phyloP scores from a whole-genome alignment of 257 asterid genomes.

The Solanum stenotomum region DNA sequence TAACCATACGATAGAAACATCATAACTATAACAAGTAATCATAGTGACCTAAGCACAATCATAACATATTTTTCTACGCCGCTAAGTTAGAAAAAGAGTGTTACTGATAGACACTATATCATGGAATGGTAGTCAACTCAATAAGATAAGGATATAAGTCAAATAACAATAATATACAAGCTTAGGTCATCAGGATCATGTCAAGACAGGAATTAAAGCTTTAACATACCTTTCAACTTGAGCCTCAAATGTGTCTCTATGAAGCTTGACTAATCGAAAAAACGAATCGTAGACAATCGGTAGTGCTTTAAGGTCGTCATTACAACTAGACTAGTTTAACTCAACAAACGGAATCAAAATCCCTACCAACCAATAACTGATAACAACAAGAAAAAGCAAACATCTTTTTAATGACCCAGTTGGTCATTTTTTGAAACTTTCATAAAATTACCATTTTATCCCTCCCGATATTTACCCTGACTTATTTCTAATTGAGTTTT shows the following conservation, averaged over 20 bases:
- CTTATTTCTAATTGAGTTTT: too few species aligned
- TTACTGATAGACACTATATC: neutral
- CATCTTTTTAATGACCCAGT: neutral
- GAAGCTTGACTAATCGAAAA: neutral
- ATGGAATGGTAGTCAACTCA: neutral
- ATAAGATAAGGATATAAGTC: neutral
- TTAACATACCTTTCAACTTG: neutral
- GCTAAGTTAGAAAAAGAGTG: neutral
- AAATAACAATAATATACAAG: too few species aligned
- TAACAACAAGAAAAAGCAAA: too few species aligned
- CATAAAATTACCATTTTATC: neutral
- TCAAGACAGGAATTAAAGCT: neutral
- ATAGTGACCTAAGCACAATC: neutral
- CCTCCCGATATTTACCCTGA: rapidly evolving
- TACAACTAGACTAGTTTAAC: too few species aligned
- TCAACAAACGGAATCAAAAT: neutral
- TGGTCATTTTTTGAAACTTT: too few species aligned
- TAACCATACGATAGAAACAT: neutral
- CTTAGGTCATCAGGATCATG: too few species aligned
- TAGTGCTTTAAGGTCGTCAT: too few species aligned
- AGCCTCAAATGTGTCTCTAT: neutral
- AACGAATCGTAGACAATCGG: neutral
- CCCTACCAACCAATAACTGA: neutral
- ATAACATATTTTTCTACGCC: neutral
- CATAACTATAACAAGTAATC: neutral